These are phyloP conservation scores for Obelidium mucronatum DNA, from an alignment of 192 early-diverging fungal genomes.

Conservation along the genomic window DNA sequence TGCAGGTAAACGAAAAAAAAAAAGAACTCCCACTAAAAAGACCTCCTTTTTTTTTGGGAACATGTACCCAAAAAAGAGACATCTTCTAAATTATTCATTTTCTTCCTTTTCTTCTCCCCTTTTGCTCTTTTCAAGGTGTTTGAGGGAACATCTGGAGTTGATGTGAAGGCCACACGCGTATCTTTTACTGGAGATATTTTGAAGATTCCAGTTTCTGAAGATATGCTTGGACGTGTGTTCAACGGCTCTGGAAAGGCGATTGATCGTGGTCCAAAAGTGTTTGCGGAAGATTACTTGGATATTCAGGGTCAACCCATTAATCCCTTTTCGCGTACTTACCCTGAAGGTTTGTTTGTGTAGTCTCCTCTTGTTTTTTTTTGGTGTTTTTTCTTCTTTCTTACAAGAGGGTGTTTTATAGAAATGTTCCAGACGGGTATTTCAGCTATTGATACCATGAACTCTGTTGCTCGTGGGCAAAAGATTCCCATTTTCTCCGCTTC, in stretches of 20 bases:
- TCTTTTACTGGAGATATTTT: conserved; percentile 96
- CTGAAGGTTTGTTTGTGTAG: conserved; percentile 62
- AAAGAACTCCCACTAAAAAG: no score
- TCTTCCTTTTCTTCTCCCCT: neutral
- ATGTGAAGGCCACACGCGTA: conserved; percentile 93
- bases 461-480: conserved; percentile 99
- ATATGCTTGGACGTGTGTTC: conserved; percentile 99
- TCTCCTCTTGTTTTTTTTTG: neutral
- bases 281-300: conserved; percentile 99
- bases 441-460: conserved; percentile 99
- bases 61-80: neutral
- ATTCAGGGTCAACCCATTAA: conserved; percentile 98
- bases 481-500: conserved; percentile 99
- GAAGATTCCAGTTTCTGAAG: conserved; percentile 97
- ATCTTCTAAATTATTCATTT: neutral
- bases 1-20: conserved; percentile 89
- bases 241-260: conserved; percentile 99
- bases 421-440: conserved; percentile 99
- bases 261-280: conserved; percentile 98
- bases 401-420: conserved; percentile 57
- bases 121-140: conserved; percentile 77
- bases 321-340: conserved; percentile 98
- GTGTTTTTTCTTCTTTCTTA: neutral
- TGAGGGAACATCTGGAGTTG: conserved; percentile 96
- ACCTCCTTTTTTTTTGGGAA: no score